phyloP scores from a whole-genome alignment of 768 basidiomycete genomes.

The Stropharia rugosoannulata region DNA sequence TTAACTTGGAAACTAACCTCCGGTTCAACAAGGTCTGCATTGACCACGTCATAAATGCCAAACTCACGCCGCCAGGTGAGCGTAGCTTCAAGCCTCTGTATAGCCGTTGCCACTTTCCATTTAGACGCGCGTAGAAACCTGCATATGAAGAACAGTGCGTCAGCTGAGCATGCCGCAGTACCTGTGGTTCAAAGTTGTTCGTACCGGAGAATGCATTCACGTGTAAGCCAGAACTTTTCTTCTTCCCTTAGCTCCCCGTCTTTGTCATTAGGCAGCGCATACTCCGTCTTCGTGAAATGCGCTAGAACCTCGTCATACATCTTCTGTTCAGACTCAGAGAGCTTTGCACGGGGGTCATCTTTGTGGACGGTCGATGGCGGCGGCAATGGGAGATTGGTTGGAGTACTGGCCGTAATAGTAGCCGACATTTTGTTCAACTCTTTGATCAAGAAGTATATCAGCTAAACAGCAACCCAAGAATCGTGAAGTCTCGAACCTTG shows the following conservation, averaged over 20 bases:
- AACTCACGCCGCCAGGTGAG: slow-evolving; percentile 81
- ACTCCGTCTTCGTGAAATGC: slow-evolving; percentile 57
- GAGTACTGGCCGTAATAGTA: slow-evolving; percentile 25
- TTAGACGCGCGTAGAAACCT: slow-evolving; percentile 80
- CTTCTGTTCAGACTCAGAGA: slow-evolving; percentile 44
- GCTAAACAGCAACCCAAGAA: too few species aligned
- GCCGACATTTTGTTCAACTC: slow-evolving; percentile 4
- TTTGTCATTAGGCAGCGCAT: slow-evolving; percentile 48
- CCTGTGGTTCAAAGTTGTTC: slow-evolving; percentile 7
- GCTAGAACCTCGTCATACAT: slow-evolving; percentile 53
- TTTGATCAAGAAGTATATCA: background rate
- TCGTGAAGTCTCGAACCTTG: too few species aligned
- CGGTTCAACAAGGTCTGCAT: slow-evolving; percentile 63
- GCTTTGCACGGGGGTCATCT: slow-evolving; percentile 30
- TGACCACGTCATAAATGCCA: slow-evolving; percentile 64
- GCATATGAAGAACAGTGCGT: background rate
- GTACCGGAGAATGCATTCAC: slow-evolving; percentile 71
- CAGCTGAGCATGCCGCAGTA: background rate
- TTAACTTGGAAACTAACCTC: slow-evolving; percentile 48
- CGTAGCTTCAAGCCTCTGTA: slow-evolving; percentile 69
- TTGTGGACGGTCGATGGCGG: slow-evolving; percentile 28
- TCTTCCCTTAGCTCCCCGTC: slow-evolving; percentile 52
- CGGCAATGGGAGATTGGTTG: slow-evolving; percentile 24
- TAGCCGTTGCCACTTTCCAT: slow-evolving; percentile 59
- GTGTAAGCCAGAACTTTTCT: slow-evolving; percentile 81